Evolutionary conservation across 2,329 filamentous ascomycete genomes (phyloP).

Genomic region (Ceratocystis papillata): DNA sequence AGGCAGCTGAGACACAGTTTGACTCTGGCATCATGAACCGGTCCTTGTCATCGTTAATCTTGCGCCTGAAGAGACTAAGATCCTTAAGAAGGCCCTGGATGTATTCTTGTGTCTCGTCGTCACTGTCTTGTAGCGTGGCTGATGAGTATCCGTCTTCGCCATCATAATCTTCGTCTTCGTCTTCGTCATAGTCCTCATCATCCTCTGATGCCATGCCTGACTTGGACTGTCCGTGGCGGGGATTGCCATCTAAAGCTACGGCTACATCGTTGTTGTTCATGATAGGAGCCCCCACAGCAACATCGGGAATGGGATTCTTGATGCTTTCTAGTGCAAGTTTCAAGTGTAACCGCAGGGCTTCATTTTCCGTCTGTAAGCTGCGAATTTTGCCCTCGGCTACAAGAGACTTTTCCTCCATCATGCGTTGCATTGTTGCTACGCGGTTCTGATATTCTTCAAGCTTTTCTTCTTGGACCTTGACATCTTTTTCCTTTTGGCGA

Average conservation of each 20-base stretch:
- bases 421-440: constrained; percentile 78
- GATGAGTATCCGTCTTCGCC: constrained; percentile 38
- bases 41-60: constrained; percentile 70
- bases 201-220: not conserved
- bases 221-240: constrained; percentile 26
- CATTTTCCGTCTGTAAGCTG: constrained; percentile 78
- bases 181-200: constrained; percentile 34
- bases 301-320: constrained; percentile 76
- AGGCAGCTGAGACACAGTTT: constrained; percentile 6
- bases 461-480: constrained; percentile 65
- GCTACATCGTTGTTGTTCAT: constrained; percentile 30
- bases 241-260: constrained; percentile 26
- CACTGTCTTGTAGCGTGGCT: constrained; percentile 34
- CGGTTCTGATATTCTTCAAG: constrained; percentile 91
- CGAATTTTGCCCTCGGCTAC: constrained; percentile 91
- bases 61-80: constrained; percentile 66
- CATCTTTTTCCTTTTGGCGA: constrained; percentile 61
- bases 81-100: constrained; percentile 78
- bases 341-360: constrained; percentile 75
- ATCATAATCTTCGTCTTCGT: constrained; percentile 45
- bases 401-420: constrained; percentile 89
- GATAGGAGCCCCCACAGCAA: constrained; percentile 33
- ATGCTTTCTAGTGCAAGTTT: constrained; percentile 75
- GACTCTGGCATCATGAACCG: constrained; percentile 45
- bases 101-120: constrained; percentile 64